These are phyloP conservation scores for Acorus gramineus DNA, from an alignment of 106 monocot species.

Conservation along the genomic window DNA sequence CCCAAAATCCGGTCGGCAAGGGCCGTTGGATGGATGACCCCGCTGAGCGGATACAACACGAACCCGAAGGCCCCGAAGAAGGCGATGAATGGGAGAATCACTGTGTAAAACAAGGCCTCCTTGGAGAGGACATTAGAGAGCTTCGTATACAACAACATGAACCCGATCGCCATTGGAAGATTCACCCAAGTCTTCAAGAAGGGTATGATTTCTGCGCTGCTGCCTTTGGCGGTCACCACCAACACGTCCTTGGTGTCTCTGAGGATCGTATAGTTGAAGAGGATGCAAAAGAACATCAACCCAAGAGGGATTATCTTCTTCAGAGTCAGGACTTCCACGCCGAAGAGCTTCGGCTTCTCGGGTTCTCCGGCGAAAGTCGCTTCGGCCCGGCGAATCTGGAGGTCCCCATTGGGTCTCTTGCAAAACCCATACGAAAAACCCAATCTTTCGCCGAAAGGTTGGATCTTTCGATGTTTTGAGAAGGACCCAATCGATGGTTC, in stretches of 20 bases:
- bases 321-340: constrained; percentile 58
- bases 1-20: constrained; percentile 68
- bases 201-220: constrained; percentile 96
- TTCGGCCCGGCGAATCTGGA: constrained; percentile 13
- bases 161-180: constrained; percentile 90
- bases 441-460: not conserved
- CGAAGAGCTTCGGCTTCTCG: constrained; percentile 55
- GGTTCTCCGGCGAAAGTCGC: constrained; percentile 18
- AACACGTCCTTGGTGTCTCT: constrained; percentile 94
- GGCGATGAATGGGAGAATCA: constrained; percentile 78
- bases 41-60: constrained; percentile 63
- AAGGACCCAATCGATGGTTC: constrained; percentile 1
- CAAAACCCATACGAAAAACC: not conserved
- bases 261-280: constrained; percentile 93
- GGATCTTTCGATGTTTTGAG: not conserved
- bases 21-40: constrained; percentile 73
- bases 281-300: constrained; percentile 96
- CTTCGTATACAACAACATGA: constrained; percentile 94
- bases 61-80: constrained; percentile 87
- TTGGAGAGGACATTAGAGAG: constrained; percentile 80
- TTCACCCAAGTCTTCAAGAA: constrained; percentile 97
- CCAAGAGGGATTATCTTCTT: constrained; percentile 84
- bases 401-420: not conserved
- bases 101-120: constrained; percentile 90
- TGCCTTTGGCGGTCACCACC: constrained; percentile 89